Percentiles rank a stretch among this genome's conserved stretches.
Evolutionary conservation across 768 basidiomycete genomes (phyloP).

Genomic region (Boletus vinaceobasis): DNA sequence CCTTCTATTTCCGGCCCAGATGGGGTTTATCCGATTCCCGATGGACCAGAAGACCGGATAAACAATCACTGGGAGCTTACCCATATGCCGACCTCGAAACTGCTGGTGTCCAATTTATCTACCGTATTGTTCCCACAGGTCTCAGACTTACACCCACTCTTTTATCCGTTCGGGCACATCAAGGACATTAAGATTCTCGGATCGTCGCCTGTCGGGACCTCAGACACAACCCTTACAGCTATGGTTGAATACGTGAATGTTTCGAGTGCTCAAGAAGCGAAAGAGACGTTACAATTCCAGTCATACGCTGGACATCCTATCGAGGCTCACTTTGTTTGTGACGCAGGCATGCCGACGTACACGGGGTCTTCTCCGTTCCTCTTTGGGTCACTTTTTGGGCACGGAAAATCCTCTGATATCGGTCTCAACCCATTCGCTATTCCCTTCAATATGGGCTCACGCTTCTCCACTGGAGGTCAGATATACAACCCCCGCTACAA

Average conservation of each 20-base stretch:
- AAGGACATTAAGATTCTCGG: conserved; percentile 55
- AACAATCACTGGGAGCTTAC: conserved; percentile 33
- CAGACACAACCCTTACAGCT: conserved; percentile 47
- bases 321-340: conserved; percentile 35
- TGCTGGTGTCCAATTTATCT: conserved; percentile 67
- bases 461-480: conserved; percentile 2
- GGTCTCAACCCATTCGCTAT: conserved; percentile 33
- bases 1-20: conserved; percentile 31
- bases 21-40: conserved; percentile 21
- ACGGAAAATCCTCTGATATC: conserved; percentile 19
- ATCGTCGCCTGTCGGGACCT: conserved; percentile 28
- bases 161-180: conserved; percentile 69
- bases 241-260: conserved; percentile 60
- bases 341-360: conserved; percentile 7
- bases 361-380: conserved; percentile 5
- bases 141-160: conserved; percentile 67
- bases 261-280: conserved; percentile 62
- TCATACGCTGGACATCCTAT: conserved; percentile 50
- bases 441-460: conserved; percentile 26
- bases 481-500: conserved; percentile 3
- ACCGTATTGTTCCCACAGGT: conserved; percentile 62
- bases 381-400: conserved; percentile 5
- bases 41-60: conserved; percentile 32
- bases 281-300: conserved; percentile 58
- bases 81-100: conserved; percentile 42